Evolutionary conservation across 192 early-diverging fungal genomes (phyloP), one percentile per base, ranked within the genome.

Genomic region (Backusella luteola): DNA sequence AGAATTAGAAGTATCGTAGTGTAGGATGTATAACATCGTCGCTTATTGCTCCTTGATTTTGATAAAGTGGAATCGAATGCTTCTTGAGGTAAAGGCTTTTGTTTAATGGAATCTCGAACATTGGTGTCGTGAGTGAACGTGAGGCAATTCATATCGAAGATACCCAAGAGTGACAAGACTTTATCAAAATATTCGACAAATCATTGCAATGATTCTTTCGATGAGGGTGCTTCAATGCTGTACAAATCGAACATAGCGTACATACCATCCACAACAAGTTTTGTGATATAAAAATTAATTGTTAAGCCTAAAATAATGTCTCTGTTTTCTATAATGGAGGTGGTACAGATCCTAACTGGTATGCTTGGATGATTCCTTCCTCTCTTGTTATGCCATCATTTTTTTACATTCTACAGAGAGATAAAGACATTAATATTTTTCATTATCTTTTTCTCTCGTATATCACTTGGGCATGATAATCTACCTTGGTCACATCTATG

Each of bases 351-450:
- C 66, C 66, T 67, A 67, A 67, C 34, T 67, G 34, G 34, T 67
- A 35, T 67, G 34, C 66, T 67, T 67, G 66, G 34, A 67, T 32
- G 17, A 67, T 67, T 2, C 66, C 66, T 67, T 67, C 66, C 34
- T 67, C 66, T 67, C 66, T 67, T 67, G 66, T 67, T 32, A 67
- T 35, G 66, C 34, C 2, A 67, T 35, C 66, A 35, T 67, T 67
- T 67, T 32, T 67, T 67, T 32, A 67, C 66, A 67, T 67, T 67
- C 66, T 67, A 67, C 66, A 67, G 66, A 67, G 12, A 67, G 66
- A 67, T 34, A 67, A 67, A 67, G 34, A 17, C 66, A 29, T 67
- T 67, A 67, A 67, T 67, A 35, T 67, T 32, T 29, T 67, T 35
- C 15, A 19, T 67, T 67, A 67, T 67, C 34, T 32, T 67, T 67